Base-by-base conservation (phyloP, 495 filamentous ascomycete genomes). In the Daldinia decipiens region DNA sequence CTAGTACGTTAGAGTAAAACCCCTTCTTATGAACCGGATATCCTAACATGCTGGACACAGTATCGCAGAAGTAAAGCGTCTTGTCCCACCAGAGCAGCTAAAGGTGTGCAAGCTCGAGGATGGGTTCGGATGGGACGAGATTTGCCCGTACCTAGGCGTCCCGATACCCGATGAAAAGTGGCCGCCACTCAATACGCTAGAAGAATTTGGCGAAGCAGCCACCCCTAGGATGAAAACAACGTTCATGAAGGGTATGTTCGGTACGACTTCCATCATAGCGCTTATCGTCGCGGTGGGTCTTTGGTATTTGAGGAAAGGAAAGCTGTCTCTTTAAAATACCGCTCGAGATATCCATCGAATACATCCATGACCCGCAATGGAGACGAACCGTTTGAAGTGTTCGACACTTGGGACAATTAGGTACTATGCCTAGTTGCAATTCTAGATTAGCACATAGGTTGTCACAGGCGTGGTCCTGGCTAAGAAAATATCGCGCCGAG, bases 101-200 rank as follows among this genome's bases (percentile, higher is more conserved):
- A 71, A 64, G 39, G 69, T 77, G 13, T 53, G 67, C 64, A 74
- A 62, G 36, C 74, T 79, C 8, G 77, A 79, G 51, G 77, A 79
- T 57, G 77, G 77, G 9, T 69, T 76, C 29, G 77, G 75, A n/a
- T 78, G 76, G 76, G 62, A 76, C 4, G 72, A 78, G 27, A 54
- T 78, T 9, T 78, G 76, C 52, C 73, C 76, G 5, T 77, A 65
- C 26, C 19, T 79, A 26, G 73, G 67, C 5, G 67, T 74, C 34
- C 75, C 73, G 1, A 52, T 77, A 24, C 77, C 77, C 9, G 74
- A 79, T 36, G 29, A 31, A 11, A 43, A 71, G 3, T 76, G 74
- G 74, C 74, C 74, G 1, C 55, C 72, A 5, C 55, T 65, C 6
- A 69, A 78, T 19, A 74, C 62, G 4, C 65, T 70, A 9, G 74